Percentiles rank a stretch among this genome's conserved stretches.
Evolutionary conservation across 169 alveolate species (phyloP).

Genomic region (Perkinsus olseni): DNA sequence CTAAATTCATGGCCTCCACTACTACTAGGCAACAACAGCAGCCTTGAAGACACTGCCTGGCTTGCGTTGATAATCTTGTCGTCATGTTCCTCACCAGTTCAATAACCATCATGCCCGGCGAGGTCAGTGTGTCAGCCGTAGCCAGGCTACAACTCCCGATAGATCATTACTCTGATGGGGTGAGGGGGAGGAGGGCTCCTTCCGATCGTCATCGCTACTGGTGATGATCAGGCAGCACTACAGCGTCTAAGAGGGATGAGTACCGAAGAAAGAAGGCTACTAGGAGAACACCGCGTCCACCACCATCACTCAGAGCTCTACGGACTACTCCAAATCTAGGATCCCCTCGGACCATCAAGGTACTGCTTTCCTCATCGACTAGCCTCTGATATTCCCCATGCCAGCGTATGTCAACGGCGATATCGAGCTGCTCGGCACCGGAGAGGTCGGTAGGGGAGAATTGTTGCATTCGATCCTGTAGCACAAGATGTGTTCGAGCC

Average conservation of each 20-base stretch:
- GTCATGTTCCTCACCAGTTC: too few species aligned
- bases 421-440: background rate
- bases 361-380: background rate
- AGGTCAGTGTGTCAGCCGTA: background rate
- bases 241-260: background rate
- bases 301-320: background rate
- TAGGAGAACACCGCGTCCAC: background rate
- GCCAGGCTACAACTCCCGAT: background rate
- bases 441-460: background rate
- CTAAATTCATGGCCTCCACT: background rate
- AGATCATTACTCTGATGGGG: background rate
- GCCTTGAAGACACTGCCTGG: too few species aligned
- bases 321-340: background rate
- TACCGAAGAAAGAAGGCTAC: background rate
- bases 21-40: too few species aligned
- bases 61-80: too few species aligned
- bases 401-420: background rate
- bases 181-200: too few species aligned
- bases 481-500: too few species aligned
- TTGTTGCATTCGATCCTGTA: too few species aligned
- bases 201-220: too few species aligned
- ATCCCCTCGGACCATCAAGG: background rate
- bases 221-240: background rate
- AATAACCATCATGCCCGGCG: background rate
- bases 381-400: too few species aligned